Evolutionary conservation across 768 basidiomycete genomes (phyloP).

Genomic region (Amanita rubescens): DNA sequence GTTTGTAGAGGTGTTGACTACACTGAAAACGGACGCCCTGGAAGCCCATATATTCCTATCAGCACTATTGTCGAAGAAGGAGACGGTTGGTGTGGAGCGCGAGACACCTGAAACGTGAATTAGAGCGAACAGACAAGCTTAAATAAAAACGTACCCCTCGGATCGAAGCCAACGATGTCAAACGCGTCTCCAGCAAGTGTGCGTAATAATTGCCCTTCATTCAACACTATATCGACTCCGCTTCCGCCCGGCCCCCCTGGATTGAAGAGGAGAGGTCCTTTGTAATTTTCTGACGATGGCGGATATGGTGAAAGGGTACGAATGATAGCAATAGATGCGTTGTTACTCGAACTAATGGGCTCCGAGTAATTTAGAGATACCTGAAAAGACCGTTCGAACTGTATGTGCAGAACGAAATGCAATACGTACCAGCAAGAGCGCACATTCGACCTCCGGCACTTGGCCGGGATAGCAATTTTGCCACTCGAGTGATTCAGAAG

Average conservation of each 20-base stretch:
- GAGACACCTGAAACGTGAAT: not conserved
- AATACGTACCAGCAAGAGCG: not conserved
- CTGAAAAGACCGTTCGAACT: slow-evolving; percentile 15
- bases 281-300: slow-evolving; percentile 22
- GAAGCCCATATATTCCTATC: not conserved
- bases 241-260: slow-evolving; percentile 37
- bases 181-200: slow-evolving; percentile 32
- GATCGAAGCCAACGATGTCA: slow-evolving; percentile 42
- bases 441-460: not conserved
- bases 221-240: slow-evolving; percentile 18
- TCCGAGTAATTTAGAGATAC: slow-evolving; percentile 40
- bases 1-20: not conserved
- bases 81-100: not conserved
- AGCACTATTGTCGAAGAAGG: not conserved
- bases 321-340: slow-evolving; percentile 35
- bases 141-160: slow-evolving; percentile 16
- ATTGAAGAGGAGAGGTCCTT: slow-evolving; percentile 24
- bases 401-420: not conserved
- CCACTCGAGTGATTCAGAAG: not conserved
- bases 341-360: slow-evolving; percentile 22
- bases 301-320: slow-evolving; percentile 29
- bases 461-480: not conserved
- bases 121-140: not conserved
- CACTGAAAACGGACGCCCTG: not conserved
- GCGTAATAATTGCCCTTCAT: slow-evolving; percentile 18